Evolutionary conservation across 768 basidiomycete species (phyloP).

Genomic region (Polyporus arcularius): DNA sequence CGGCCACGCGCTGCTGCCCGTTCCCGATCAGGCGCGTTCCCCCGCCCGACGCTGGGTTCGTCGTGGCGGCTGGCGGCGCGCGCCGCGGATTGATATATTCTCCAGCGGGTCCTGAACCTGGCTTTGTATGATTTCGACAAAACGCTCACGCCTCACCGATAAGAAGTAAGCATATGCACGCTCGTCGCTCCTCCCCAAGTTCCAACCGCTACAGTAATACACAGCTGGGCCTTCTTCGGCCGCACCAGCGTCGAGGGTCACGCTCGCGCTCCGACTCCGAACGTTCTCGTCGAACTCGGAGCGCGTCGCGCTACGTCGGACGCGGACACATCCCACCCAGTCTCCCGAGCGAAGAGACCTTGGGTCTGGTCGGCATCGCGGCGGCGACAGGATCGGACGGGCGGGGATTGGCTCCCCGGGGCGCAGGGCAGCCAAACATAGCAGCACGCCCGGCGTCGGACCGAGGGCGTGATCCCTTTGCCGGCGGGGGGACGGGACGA

Average conservation of each 20-base stretch:
- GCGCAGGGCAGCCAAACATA: not conserved
- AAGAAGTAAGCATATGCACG: not conserved
- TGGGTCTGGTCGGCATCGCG: not conserved
- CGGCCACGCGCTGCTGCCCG: not conserved
- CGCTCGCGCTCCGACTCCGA: no score
- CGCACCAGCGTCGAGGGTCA: not conserved
- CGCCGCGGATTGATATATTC: not conserved
- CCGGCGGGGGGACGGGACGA: slow-evolving; percentile 3
- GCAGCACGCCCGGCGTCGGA: slow-evolving; percentile 5
- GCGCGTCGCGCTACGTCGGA: not conserved
- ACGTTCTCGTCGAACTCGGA: not conserved
- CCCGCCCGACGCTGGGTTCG: not conserved
- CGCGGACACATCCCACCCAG: not conserved
- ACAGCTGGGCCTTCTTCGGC: no score
- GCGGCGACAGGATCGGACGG: slow-evolving; percentile 1
- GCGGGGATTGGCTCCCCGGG: slow-evolving; percentile 1
- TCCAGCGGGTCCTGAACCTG: not conserved
- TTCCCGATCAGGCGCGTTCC: not conserved
- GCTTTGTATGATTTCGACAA: not conserved
- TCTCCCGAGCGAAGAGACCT: not conserved
- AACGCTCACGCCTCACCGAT: not conserved
- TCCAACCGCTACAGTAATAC: not conserved
- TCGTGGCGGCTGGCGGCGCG: not conserved
- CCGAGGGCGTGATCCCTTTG: not conserved
- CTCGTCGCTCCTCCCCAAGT: not conserved